Conservation (phyloP, 768 basidiomycete genomes). For the Termitomyces sp. region DNA sequence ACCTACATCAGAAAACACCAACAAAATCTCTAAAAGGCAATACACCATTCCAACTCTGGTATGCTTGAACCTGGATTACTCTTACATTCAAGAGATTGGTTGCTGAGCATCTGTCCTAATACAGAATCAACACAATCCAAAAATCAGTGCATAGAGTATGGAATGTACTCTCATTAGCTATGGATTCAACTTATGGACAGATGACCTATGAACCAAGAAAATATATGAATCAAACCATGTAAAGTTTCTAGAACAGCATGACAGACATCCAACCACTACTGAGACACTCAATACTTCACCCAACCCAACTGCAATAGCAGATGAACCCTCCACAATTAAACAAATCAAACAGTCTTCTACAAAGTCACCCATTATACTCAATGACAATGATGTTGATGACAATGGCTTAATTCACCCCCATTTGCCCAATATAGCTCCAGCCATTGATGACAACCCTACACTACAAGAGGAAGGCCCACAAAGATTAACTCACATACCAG, state of each 20-base stretch:
- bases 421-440: no score
- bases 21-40: neutral
- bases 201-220: no score
- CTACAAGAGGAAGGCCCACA: no score
- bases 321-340: no score
- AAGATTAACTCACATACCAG: neutral
- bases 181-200: neutral
- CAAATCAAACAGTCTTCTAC: neutral
- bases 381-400: no score
- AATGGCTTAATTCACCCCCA: neutral
- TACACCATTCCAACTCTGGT: neutral
- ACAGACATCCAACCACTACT: neutral
- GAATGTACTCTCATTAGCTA: neutral
- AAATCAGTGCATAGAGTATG: neutral
- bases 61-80: neutral
- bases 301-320: no score
- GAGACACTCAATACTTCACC: no score
- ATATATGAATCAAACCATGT: neutral
- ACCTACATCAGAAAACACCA: neutral
- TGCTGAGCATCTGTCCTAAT: neutral
- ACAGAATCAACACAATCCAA: neutral
- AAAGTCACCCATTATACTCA: no score
- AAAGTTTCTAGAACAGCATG: neutral
- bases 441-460: no score
- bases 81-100: neutral